Base-by-base conservation (phyloP, 768 basidiomycete species). In the Mycena crocata region DNA sequence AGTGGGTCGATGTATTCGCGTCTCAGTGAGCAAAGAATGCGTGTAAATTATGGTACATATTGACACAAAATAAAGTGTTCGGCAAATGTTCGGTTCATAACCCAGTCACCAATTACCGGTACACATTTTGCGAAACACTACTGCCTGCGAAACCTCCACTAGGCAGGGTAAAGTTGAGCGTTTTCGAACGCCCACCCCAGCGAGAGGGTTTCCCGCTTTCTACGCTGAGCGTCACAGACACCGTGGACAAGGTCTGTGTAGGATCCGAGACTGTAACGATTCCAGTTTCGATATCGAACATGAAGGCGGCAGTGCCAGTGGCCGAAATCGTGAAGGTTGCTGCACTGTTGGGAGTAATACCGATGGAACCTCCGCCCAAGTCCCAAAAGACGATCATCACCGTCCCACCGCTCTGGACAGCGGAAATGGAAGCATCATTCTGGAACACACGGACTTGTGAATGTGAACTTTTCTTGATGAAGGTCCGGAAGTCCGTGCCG, bases 251-350 rank as follows among this genome's bases (percentile, higher is more conserved):
- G 0, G 80, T 80, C 72, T 93, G 91, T 2, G 89, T 89, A 5
- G 91, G 91, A 73, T 93, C 91, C 0, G 90, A 85, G 15, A 91
- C 82, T 0, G 85, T 86, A 34, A 93, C 67, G 26, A 78, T 79
- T 37, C 84, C 80, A 2, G 80, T 77, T 14, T 77, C 68, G 24
- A 82, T 46, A 17, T 81, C 73, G 65, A 85, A 85, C 10, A 88
- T 81, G 17, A 89, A 58, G 3, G 80, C 82, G 7, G 81, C 72
- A 24, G 85, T 86, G 13, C 77, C 83, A 44, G 79, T 81, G 2
- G 79, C 71, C n/a, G 78, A 73, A 28, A 84, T 68, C 4, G 77
- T 81, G 59, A 83, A 72, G 5, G 76, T 60, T 7, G 71, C 69
- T 1, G 67, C 50, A 19, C n/a, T 57, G 35, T 49, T 61, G 37